Evolutionary conservation across 1,139 yeast species (phyloP).

Genomic region (Pichia terricola): DNA sequence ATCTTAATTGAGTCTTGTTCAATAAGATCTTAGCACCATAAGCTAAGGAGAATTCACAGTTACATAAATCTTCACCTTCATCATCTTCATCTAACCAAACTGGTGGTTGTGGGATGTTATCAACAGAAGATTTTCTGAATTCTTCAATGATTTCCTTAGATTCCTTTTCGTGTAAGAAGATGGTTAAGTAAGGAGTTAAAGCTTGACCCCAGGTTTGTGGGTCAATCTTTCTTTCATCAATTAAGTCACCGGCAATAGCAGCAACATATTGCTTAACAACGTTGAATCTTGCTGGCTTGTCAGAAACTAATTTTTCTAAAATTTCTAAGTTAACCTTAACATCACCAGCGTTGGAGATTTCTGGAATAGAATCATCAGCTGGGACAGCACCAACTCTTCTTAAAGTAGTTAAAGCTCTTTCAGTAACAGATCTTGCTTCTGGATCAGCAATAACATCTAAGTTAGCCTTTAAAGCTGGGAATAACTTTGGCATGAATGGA

Average conservation of each 20-base stretch:
- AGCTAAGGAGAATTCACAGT: constrained; percentile 99
- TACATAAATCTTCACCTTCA: constrained; percentile 99
- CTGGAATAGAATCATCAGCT: constrained; percentile 84
- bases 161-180: constrained; percentile 88
- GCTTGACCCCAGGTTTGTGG: constrained; percentile 85
- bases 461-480: constrained; percentile 94
- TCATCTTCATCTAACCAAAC: constrained; percentile 97
- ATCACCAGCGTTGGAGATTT: constrained; percentile 98
- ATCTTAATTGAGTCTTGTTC: constrained; percentile 98
- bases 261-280: constrained; percentile 76
- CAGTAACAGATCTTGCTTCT: constrained; percentile 97
- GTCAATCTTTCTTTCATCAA: constrained; percentile 94
- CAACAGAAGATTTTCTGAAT: constrained; percentile 92
- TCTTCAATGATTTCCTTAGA: constrained; percentile 87
- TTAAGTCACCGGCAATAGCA: constrained; percentile 96
- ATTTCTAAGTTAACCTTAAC: constrained; percentile 75
- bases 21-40: constrained; percentile 99
- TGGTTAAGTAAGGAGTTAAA: constrained; percentile 89
- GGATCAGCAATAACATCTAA: constrained; percentile 97
- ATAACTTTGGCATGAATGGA: constrained; percentile 91
- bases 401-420: constrained; percentile 93
- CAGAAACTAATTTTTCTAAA: constrained; percentile 62
- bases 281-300: constrained; percentile 68
- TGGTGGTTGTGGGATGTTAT: constrained; percentile 96
- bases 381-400: constrained; percentile 98